phyloP scores from a whole-genome alignment of 2,329 filamentous ascomycete genomes.

The Trichoderma brevicompactum region DNA sequence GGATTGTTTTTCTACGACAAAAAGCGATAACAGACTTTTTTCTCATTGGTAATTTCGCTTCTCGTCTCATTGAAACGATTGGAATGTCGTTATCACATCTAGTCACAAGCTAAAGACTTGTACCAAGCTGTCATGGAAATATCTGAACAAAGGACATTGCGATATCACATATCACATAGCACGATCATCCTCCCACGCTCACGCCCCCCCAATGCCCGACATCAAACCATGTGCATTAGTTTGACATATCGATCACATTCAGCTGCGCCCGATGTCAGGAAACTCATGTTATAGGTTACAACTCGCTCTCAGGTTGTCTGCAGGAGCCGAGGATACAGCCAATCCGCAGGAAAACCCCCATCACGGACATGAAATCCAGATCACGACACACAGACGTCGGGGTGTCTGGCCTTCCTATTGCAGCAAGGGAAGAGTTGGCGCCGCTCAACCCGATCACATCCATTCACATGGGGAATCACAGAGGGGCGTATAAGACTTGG shows the following conservation, averaged over 20 bases:
- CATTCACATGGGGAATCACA: constrained; percentile 23
- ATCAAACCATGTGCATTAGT: background rate
- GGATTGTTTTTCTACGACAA: too few relatives aligned
- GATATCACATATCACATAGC: background rate
- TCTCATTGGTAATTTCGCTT: too few relatives aligned
- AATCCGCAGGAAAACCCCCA: background rate
- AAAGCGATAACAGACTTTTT: too few relatives aligned
- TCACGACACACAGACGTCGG: constrained; percentile 4
- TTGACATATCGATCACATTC: background rate
- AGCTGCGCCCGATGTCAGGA: background rate
- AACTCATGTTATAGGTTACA: too few relatives aligned
- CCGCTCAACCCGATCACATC: constrained; percentile 13
- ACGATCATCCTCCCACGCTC: background rate
- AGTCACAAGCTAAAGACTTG: background rate
- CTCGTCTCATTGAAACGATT: too few relatives aligned
- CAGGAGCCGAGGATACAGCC: background rate
- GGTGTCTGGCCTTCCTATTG: background rate
- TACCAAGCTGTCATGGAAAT: background rate
- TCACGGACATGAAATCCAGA: constrained; percentile 10
- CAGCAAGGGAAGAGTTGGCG: background rate
- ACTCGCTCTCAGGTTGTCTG: background rate
- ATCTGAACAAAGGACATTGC: background rate
- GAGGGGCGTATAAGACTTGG: background rate
- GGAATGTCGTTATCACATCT: background rate
- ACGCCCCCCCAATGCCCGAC: background rate